Evolutionary conservation across 805 yeast species (phyloP).

Genomic region (Debaryomyces prosopidis): DNA sequence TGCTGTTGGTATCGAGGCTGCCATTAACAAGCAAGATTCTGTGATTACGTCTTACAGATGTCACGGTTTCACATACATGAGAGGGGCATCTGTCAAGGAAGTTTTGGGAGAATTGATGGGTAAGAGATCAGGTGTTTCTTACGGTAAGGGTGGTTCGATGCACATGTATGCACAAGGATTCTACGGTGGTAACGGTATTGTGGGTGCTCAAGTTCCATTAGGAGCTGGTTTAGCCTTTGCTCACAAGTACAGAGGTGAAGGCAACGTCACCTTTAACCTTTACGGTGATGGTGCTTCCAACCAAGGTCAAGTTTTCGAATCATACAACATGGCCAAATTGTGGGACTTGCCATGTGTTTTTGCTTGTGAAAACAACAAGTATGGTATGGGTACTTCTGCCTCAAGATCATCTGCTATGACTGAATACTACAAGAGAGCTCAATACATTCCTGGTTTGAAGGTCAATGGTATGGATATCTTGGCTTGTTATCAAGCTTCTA

Average conservation of each 20-base stretch:
- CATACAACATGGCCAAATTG: slow-evolving; percentile 98
- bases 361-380: slow-evolving; percentile 98
- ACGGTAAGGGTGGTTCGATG: slow-evolving; percentile 99
- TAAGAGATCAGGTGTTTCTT: slow-evolving; percentile 89
- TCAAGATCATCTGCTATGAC: slow-evolving; percentile 95
- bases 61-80: slow-evolving; percentile 96
- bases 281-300: slow-evolving; percentile 99
- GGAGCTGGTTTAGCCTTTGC: slow-evolving; percentile 99
- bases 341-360: slow-evolving; percentile 95
- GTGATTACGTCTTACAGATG: slow-evolving; percentile 97
- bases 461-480: slow-evolving; percentile 98
- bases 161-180: slow-evolving; percentile 95
- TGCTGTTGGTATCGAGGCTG: slow-evolving; percentile 97
- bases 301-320: slow-evolving; percentile 98
- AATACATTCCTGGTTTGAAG: slow-evolving; percentile 97
- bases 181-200: slow-evolving; percentile 99
- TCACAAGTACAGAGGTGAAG: slow-evolving; percentile 86
- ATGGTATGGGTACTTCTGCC: slow-evolving; percentile 99
- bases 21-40: slow-evolving; percentile 81
- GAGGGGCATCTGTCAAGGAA: slow-evolving; percentile 89
- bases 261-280: slow-evolving; percentile 77
- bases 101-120: slow-evolving; percentile 98
- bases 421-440: slow-evolving; percentile 98
- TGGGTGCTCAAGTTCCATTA: slow-evolving; percentile 98
- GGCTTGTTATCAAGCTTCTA: slow-evolving; percentile 93